Percentiles rank a stretch among this genome's conserved stretches.
These are phyloP conservation scores for Starmerella geochares DNA, from an alignment of 805 yeast species.

Conservation along the genomic window DNA sequence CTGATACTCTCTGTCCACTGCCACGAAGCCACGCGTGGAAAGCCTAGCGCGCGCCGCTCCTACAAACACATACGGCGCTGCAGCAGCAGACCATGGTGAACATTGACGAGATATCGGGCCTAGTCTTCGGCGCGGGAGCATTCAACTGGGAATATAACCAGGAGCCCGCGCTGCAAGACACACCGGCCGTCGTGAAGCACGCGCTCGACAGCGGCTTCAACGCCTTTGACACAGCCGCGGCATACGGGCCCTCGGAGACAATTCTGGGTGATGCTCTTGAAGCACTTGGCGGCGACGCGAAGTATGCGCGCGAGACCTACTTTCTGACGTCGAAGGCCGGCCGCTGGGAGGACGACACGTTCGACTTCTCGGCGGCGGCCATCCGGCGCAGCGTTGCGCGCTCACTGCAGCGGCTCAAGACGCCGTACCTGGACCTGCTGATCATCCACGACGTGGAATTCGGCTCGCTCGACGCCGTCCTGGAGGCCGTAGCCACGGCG, in stretches of 20 bases:
- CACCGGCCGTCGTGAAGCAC: slow-evolving; percentile 43
- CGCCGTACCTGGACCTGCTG: slow-evolving; percentile 66
- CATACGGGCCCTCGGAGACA: slow-evolving; percentile 80
- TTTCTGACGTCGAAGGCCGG: slow-evolving; percentile 82
- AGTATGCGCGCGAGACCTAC: slow-evolving; percentile 45
- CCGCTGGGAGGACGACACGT: slow-evolving; percentile 52
- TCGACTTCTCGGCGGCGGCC: slow-evolving; percentile 58
- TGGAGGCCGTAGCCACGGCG: slow-evolving; percentile 55
- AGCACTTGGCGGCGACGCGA: slow-evolving; percentile 25
- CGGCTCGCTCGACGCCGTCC: slow-evolving; percentile 43
- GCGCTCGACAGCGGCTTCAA: slow-evolving; percentile 61
- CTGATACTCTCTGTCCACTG: too few relatives aligned
- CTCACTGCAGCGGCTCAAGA: slow-evolving; percentile 55
- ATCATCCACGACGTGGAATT: slow-evolving; percentile 87
- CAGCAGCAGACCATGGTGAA: not conserved
- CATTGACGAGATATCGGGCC: slow-evolving; percentile 29
- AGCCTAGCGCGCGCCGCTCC: too few relatives aligned
- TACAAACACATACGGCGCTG: too few relatives aligned
- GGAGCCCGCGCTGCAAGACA: slow-evolving; percentile 52
- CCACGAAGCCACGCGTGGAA: too few relatives aligned
- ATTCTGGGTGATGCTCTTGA: slow-evolving; percentile 62
- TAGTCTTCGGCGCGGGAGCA: slow-evolving; percentile 81
- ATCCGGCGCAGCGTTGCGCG: slow-evolving; percentile 55
- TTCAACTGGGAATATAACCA: slow-evolving; percentile 71
- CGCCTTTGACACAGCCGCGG: slow-evolving; percentile 86